phyloP scores from a whole-genome alignment of 2,329 filamentous ascomycete genomes.

The Exophiala alcalophila region DNA sequence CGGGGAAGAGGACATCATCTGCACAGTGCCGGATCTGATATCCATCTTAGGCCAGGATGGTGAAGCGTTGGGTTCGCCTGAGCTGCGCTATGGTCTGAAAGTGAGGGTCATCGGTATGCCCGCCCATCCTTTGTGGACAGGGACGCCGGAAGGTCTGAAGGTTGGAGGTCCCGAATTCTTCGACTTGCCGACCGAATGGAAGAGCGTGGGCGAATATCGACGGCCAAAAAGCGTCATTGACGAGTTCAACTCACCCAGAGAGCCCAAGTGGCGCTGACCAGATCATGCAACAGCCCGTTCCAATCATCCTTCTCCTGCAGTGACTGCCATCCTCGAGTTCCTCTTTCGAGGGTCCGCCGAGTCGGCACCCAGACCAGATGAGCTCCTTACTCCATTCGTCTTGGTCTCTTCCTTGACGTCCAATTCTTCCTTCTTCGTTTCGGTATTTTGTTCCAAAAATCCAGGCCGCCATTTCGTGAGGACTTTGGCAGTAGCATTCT shows the following conservation, averaged over 20 bases:
- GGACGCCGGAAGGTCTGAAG: constrained; percentile 37
- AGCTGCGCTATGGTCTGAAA: constrained; percentile 49
- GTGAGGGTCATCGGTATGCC: constrained; percentile 52
- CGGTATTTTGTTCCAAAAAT: constrained; percentile 20
- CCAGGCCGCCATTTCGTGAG: constrained; percentile 55
- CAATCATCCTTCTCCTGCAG: constrained; percentile 9
- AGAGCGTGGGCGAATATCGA: constrained; percentile 29
- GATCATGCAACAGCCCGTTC: no score
- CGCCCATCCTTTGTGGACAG: constrained; percentile 51
- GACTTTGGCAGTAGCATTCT: constrained; percentile 51
- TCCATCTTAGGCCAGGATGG: constrained; percentile 26
- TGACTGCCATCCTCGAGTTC: constrained; percentile 5
- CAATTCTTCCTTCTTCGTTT: constrained; percentile 20
- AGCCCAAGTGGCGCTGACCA: neutral
- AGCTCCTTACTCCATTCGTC: constrained; percentile 16
- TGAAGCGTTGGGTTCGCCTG: constrained; percentile 24
- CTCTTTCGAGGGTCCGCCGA: constrained; percentile 11
- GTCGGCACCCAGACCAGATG: constrained; percentile 1
- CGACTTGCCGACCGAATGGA: constrained; percentile 31
- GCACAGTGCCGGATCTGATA: constrained; percentile 36
- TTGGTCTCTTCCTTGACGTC: constrained; percentile 6
- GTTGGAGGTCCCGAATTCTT: constrained; percentile 44
- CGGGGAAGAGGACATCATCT: constrained; percentile 28
- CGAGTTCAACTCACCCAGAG: constrained; percentile 23
- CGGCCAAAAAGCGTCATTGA: constrained; percentile 33